Evolutionary conservation across 2,329 filamentous ascomycete genomes (phyloP).

Genomic region (Venturia oleaginea): DNA sequence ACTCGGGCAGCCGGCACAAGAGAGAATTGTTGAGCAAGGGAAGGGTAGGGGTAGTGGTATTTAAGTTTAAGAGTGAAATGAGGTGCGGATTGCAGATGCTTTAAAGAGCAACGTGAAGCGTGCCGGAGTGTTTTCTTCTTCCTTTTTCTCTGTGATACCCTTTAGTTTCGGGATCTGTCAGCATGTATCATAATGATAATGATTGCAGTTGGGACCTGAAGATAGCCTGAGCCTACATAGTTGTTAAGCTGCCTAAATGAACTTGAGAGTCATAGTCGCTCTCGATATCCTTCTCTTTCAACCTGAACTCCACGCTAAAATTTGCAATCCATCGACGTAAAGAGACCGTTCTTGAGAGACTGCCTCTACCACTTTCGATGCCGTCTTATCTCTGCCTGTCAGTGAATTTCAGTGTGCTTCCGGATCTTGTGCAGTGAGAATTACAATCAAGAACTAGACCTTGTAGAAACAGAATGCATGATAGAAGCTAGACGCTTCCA

Average conservation of each 20-base stretch:
- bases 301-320: not conserved
- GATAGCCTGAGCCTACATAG: not conserved
- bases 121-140: not conserved
- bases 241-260: not conserved
- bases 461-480: slow-evolving; percentile 97
- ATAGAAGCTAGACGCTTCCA: slow-evolving; percentile 87
- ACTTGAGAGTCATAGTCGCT: not conserved
- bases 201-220: not conserved
- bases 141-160: not conserved
- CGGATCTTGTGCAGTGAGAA: not conserved
- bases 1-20: not conserved
- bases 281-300: not conserved
- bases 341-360: not conserved
- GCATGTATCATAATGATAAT: not conserved
- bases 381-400: not conserved
- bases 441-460: slow-evolving; percentile 42
- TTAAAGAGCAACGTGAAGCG: not conserved
- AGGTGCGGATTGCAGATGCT: not conserved
- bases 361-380: not conserved
- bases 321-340: not conserved
- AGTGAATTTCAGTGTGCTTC: not conserved
- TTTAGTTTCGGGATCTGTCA: not conserved
- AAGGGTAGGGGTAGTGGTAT: not conserved
- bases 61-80: not conserved
- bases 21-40: not conserved